phyloP scores from a whole-genome alignment of 768 basidiomycete genomes.

The Melanogaster broomeanus region DNA sequence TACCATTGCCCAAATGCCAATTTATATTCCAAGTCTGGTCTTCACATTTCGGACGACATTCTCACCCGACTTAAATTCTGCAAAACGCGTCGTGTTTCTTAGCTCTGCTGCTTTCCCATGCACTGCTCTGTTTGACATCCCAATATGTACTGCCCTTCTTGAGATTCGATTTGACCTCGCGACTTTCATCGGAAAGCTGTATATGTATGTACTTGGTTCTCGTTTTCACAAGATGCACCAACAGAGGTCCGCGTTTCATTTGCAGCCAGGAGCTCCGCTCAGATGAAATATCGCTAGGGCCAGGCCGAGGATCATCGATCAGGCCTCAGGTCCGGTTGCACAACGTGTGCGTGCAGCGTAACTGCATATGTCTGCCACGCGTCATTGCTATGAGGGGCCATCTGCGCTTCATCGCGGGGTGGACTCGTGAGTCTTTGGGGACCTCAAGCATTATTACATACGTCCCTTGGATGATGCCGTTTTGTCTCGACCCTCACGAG shows the following conservation, averaged over 20 bases:
- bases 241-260: constrained; percentile 31
- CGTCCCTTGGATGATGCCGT: constrained; percentile 28
- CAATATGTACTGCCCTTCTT: constrained; percentile 9
- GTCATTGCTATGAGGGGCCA: constrained; percentile 9
- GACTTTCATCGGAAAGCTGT: constrained; percentile 21
- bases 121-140: constrained; percentile 8
- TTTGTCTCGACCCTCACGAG: constrained; percentile 23
- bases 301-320: constrained; percentile 37
- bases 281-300: constrained; percentile 31
- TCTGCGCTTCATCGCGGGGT: constrained; percentile 24
- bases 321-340: constrained; percentile 30
- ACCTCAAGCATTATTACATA: constrained; percentile 32
- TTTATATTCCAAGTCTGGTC: too few species aligned
- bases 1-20: too few species aligned
- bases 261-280: constrained; percentile 28
- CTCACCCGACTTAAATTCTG: too few species aligned
- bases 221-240: constrained; percentile 30
- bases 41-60: too few species aligned
- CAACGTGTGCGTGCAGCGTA: constrained; percentile 28
- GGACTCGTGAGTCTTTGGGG: constrained; percentile 17
- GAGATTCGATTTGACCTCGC: constrained; percentile 18
- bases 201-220: constrained; percentile 26
- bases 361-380: constrained; percentile 29
- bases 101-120: constrained; percentile 28
- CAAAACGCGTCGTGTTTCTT: too few species aligned